Evolutionary conservation across 176 grass and related monocot genomes (phyloP).

Genomic region (Phoenix roebelenii): DNA sequence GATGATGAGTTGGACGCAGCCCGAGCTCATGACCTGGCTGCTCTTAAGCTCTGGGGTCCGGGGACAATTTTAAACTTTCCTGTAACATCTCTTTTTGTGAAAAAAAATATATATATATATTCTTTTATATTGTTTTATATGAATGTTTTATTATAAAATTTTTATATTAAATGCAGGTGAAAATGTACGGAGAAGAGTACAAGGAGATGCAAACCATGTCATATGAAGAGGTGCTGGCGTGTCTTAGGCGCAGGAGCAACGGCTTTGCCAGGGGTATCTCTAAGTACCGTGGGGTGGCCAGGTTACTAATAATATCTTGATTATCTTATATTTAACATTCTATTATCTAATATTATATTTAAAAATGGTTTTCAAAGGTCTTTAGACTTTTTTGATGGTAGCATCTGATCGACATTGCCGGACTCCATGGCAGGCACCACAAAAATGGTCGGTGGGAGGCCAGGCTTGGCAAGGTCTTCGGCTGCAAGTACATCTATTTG

Average conservation of each 20-base stretch:
- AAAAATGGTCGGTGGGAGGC: slow-evolving; percentile 95
- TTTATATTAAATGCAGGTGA: slow-evolving; percentile 29
- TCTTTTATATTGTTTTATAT: background rate
- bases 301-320: slow-evolving; percentile 1
- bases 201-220: slow-evolving; percentile 65
- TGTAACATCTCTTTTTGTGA: slow-evolving; percentile 21
- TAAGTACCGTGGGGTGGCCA: slow-evolving; percentile 93
- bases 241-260: slow-evolving; percentile 81
- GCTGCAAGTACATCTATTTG: slow-evolving; percentile 70
- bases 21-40: slow-evolving; percentile 71
- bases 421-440: slow-evolving; percentile 45
- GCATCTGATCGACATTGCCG: too few relatives aligned
- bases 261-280: slow-evolving; percentile 94
- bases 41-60: slow-evolving; percentile 82
- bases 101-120: background rate
- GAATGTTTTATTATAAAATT: background rate
- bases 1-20: slow-evolving; percentile 76
- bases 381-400: too few relatives aligned
- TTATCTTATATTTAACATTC: too few relatives aligned
- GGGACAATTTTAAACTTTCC: slow-evolving; percentile 63
- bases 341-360: too few relatives aligned
- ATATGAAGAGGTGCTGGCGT: slow-evolving; percentile 65
- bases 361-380: too few relatives aligned
- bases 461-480: slow-evolving; percentile 61
- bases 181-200: slow-evolving; percentile 46